phyloP scores from a whole-genome alignment of 768 basidiomycete species.

The Mycena sanguinolenta region DNA sequence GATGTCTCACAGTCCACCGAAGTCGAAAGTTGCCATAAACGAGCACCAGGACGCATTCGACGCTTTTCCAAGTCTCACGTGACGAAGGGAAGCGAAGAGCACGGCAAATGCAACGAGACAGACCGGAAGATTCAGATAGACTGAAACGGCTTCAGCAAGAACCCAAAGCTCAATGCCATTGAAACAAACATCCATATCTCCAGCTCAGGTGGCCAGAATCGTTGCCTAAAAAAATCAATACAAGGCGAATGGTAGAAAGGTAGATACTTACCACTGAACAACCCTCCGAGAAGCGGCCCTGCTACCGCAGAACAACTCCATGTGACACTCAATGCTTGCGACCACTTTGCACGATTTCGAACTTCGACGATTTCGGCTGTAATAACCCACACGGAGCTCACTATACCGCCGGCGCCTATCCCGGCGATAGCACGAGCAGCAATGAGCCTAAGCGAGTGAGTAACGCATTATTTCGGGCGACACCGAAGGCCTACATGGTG shows the following conservation, averaged over 20 bases:
- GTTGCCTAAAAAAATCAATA: constrained; percentile 45
- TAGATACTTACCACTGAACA: constrained; percentile 76
- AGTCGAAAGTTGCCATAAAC: constrained; percentile 76
- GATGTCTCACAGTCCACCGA: constrained; percentile 76
- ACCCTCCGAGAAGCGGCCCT: constrained; percentile 85
- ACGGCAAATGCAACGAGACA: constrained; percentile 72
- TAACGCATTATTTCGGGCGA: background rate
- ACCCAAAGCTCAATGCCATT: constrained; percentile 26
- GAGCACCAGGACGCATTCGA: constrained; percentile 68
- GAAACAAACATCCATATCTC: constrained; percentile 87
- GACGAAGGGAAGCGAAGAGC: constrained; percentile 71
- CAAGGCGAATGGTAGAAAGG: constrained; percentile 31
- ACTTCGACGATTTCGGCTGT: constrained; percentile 87
- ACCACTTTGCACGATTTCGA: constrained; percentile 82
- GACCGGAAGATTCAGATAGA: constrained; percentile 87
- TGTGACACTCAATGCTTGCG: constrained; percentile 85
- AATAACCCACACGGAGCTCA: constrained; percentile 88
- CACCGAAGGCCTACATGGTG: constrained; percentile 30
- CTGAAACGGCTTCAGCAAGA: constrained; percentile 53
- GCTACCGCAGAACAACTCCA: constrained; percentile 91
- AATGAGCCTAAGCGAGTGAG: constrained; percentile 44
- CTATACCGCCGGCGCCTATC: constrained; percentile 90
- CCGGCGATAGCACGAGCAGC: constrained; percentile 65
- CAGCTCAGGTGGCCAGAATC: constrained; percentile 64
- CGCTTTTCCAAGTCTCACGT: constrained; percentile 61